phyloP scores from a whole-genome alignment of 1,139 yeast genomes.

The Saccharomyces pastorianus region DNA sequence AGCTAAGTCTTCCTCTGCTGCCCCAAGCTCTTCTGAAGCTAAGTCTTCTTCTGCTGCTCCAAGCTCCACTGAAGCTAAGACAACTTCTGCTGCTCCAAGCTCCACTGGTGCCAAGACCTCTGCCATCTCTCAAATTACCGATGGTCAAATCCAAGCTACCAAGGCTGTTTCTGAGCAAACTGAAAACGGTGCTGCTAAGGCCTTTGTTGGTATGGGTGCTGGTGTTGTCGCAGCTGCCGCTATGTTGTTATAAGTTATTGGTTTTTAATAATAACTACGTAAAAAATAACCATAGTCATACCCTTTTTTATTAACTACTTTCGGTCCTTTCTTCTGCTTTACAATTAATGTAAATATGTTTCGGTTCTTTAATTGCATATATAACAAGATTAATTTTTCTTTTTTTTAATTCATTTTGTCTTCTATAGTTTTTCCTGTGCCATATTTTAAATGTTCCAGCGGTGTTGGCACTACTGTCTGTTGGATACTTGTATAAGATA shows the following conservation, averaged over 20 bases:
- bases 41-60: conserved; percentile 7
- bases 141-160: conserved; percentile 5
- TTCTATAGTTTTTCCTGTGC: neutral
- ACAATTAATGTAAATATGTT: neutral
- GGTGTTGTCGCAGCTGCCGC: conserved; percentile 5
- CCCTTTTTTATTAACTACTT: neutral
- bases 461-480: no score
- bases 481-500: neutral
- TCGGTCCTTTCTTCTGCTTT: neutral
- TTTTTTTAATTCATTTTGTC: neutral
- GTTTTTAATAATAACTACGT: neutral
- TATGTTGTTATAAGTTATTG: conserved; percentile 4
- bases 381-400: neutral
- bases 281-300: neutral
- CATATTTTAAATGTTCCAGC: neutral
- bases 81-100: neutral
- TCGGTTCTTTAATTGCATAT: conserved; percentile 1
- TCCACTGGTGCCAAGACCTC: conserved; percentile 7
- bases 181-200: conserved; percentile 6
- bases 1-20: conserved; percentile 7
- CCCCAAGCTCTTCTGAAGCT: conserved; percentile 15
- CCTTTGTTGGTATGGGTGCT: conserved; percentile 3
- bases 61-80: neutral
- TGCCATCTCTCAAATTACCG: conserved; percentile 7
- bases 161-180: conserved; percentile 2